These are phyloP conservation scores for Rutstroemia sp. DNA, from an alignment of 2,329 filamentous ascomycete genomes.

Conservation along the genomic window DNA sequence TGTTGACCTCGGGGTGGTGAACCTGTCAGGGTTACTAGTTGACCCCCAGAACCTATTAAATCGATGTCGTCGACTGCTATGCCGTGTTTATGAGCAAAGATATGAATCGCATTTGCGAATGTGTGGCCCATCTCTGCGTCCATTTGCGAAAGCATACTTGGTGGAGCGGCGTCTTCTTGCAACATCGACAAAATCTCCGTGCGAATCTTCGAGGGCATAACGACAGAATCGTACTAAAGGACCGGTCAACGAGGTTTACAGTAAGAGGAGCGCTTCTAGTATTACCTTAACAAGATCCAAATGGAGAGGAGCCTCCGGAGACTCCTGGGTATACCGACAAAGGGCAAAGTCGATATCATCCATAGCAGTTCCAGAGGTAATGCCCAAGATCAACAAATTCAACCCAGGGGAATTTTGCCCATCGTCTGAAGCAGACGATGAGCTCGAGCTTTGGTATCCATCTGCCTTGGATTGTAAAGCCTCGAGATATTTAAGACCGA, in stretches of 20 bases:
- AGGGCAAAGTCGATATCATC: slow-evolving; percentile 30
- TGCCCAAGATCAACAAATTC: slow-evolving; percentile 26
- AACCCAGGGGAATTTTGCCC: slow-evolving; percentile 19
- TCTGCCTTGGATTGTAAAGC: slow-evolving; percentile 25
- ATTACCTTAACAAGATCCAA: slow-evolving; percentile 27
- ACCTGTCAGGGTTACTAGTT: slow-evolving; percentile 26
- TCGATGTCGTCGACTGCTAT: slow-evolving; percentile 29
- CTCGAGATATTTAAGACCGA: slow-evolving; percentile 29
- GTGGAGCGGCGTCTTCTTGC: slow-evolving; percentile 28
- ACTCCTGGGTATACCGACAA: slow-evolving; percentile 29
- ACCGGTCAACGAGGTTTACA: neutral
- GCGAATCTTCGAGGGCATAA: slow-evolving; percentile 29
- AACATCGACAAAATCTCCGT: slow-evolving; percentile 28
- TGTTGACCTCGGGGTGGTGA: slow-evolving; percentile 26
- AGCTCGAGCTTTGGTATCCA: slow-evolving; percentile 20
- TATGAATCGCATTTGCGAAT: slow-evolving; percentile 28
- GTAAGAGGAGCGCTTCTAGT: neutral
- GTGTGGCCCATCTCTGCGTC: slow-evolving; percentile 29
- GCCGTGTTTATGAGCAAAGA: slow-evolving; percentile 26
- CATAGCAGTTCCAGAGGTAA: slow-evolving; percentile 29
- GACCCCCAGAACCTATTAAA: slow-evolving; percentile 28
- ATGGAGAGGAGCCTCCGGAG: slow-evolving; percentile 23
- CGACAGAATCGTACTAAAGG: slow-evolving; percentile 28
- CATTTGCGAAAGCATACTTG: slow-evolving; percentile 30
- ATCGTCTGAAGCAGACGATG: slow-evolving; percentile 15